Base-by-base conservation (phyloP, 1,284 basidiomycete species). In the Marasmius fiardii region DNA sequence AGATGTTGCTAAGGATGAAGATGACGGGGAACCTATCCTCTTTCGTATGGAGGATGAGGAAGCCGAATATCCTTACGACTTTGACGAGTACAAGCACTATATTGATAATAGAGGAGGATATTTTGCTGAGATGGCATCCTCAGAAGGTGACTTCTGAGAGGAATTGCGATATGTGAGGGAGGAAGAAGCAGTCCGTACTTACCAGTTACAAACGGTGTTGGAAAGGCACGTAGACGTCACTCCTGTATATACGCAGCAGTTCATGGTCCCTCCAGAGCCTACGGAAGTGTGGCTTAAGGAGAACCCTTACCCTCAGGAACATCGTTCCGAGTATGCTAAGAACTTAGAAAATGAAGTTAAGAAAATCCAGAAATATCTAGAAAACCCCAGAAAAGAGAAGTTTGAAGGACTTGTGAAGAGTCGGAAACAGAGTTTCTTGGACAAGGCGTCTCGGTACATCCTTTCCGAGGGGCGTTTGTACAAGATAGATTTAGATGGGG, bases 11-110 rank as follows among this genome's bases (percentile, higher is more conserved):
- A 8, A 16, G 34, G 34, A 35, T 16, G 34, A 35, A 35, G 34
- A 35, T 35, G 34, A 35, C 16, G 34, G 34, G 34, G 34, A 35
- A 35, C 34, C 34, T 35, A 35, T 35, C 16, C 34, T 16, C 76
- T 43, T 43, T 43, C 8, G 10, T 16, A 20, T 43, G 18, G 43
- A 18, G 21, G 63, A 66, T 6, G 67, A 58, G 0, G 72, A 75
- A 8, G 64, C 21, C 55, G 52, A 20, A 16, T 51, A 54, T 53
- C 53, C 58, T 3, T 44, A 61, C 14, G 41, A 60, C 8, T 31
- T 61, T 5, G 64, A 59, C 14, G 57, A 56, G n/a, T 58, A 61
- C 49, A 48, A 60, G 23, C 56, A 61, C 10, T 57, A 52, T 34
- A 54, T 61, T 58, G 55, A 55, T 57, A 34, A 28, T 2, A 18